Evolutionary conservation across 2,329 filamentous ascomycete genomes (phyloP).

Genomic region (Fusarium metavorans): DNA sequence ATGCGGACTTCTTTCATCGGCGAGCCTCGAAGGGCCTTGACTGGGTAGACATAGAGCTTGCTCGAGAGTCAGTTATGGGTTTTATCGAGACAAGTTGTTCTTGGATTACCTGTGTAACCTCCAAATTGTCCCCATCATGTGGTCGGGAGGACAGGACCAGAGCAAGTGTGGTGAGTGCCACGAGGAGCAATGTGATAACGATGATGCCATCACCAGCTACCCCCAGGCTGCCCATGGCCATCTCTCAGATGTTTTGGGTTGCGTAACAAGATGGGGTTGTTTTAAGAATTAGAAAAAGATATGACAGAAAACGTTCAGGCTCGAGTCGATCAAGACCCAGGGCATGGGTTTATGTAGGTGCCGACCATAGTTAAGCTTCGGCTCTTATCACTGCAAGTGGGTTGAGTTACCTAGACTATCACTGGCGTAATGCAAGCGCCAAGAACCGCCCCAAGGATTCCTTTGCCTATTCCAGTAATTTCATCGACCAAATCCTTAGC

Average conservation of each 20-base stretch:
- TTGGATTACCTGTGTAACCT: background rate
- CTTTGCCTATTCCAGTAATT: background rate
- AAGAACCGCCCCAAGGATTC: background rate
- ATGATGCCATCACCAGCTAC: background rate
- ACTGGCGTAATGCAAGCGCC: background rate
- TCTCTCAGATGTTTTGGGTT: background rate
- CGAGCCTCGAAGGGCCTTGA: slow-evolving; percentile 37
- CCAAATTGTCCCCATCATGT: background rate
- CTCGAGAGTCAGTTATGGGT: background rate
- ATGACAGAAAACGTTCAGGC: background rate
- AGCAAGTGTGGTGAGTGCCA: background rate
- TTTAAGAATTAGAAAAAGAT: background rate
- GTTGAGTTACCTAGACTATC: background rate
- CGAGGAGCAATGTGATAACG: background rate
- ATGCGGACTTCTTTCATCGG: slow-evolving; percentile 21
- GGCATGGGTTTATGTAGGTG: background rate
- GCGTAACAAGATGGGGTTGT: too few species aligned
- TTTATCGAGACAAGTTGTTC: background rate
- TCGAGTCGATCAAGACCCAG: background rate
- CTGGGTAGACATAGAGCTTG: slow-evolving; percentile 41
- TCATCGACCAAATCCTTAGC: slow-evolving; percentile 1
- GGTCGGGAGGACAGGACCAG: background rate
- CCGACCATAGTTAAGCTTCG: background rate
- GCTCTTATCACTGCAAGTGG: background rate
- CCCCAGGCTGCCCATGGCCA: background rate